Evolutionary conservation across 2,329 filamentous ascomycete genomes (phyloP).

Genomic region (Fusarium staphyleae): DNA sequence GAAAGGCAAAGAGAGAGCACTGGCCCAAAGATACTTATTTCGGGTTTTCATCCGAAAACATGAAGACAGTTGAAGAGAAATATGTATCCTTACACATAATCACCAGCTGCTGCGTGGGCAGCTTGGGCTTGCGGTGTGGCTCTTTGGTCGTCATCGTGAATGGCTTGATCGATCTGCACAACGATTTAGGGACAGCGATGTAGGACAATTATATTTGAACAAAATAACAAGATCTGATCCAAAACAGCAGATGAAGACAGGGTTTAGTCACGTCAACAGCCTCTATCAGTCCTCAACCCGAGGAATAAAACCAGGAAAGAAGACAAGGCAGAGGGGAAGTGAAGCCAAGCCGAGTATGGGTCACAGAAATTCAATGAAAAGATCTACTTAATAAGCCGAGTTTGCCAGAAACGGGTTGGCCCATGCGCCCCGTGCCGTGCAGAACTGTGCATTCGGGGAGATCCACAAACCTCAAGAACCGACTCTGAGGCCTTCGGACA

Average conservation of each 20-base stretch:
- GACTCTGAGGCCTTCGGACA: constrained; percentile 3
- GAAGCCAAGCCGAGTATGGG: neutral
- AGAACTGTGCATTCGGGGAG: constrained; percentile 10
- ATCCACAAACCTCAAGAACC: constrained; percentile 14
- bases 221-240: too few species aligned
- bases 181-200: constrained; percentile 7
- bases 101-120: constrained; percentile 78
- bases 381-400: constrained; percentile 1
- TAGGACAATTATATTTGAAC: too few species aligned
- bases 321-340: neutral
- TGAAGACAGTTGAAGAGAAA: too few species aligned
- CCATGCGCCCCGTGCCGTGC: constrained; percentile 1
- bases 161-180: constrained; percentile 15
- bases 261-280: too few species aligned
- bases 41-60: too few species aligned
- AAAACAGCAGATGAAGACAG: too few species aligned
- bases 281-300: too few species aligned
- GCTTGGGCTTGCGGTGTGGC: constrained; percentile 57
- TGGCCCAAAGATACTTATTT: constrained; percentile 1
- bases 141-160: constrained; percentile 36
- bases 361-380: neutral
- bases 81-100: constrained; percentile 71
- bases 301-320: neutral
- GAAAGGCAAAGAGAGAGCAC: neutral
- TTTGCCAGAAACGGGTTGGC: constrained; percentile 21